Percentiles rank a stretch among this genome's conserved stretches.
Evolutionary conservation across 2,329 filamentous ascomycete species (phyloP).

Genomic region (Fusarium metavorans): DNA sequence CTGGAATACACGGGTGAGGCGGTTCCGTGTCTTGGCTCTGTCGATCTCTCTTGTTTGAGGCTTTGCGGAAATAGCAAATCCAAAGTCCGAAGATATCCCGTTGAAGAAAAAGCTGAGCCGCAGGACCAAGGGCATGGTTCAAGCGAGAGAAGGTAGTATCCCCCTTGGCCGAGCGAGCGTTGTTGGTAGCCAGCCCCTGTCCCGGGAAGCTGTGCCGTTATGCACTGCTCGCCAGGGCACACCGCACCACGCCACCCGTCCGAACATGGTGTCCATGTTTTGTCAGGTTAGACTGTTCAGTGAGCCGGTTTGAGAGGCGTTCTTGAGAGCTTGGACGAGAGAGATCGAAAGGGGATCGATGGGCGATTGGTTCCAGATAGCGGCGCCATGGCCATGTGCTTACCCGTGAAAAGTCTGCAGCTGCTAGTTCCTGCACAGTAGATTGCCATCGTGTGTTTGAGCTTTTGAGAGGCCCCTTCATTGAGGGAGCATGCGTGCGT

Average conservation of each 20-base stretch:
- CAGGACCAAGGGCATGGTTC: neutral
- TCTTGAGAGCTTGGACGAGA: neutral
- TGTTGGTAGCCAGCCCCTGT: neutral
- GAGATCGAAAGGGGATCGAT: neutral
- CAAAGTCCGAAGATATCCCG: neutral
- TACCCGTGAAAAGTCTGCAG: neutral
- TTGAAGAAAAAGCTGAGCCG: neutral
- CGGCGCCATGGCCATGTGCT: neutral
- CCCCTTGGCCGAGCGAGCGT: neutral
- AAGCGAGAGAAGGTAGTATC: neutral
- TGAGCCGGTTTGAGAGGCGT: neutral
- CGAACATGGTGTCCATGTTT: neutral
- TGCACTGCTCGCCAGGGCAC: neutral
- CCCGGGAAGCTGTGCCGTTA: neutral
- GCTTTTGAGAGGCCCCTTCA: neutral
- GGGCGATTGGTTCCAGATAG: neutral
- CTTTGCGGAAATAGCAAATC: slow-evolving; percentile 1
- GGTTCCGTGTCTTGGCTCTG: neutral
- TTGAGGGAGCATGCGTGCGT: neutral
- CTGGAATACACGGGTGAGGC: slow-evolving; percentile 1
- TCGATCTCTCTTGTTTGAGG: neutral
- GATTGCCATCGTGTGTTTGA: neutral
- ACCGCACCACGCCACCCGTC: neutral
- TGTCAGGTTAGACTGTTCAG: neutral
- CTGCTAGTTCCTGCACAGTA: neutral